phyloP scores from a whole-genome alignment of 192 early-diverging fungal species.

The Rhizoclosmatium sp. region DNA sequence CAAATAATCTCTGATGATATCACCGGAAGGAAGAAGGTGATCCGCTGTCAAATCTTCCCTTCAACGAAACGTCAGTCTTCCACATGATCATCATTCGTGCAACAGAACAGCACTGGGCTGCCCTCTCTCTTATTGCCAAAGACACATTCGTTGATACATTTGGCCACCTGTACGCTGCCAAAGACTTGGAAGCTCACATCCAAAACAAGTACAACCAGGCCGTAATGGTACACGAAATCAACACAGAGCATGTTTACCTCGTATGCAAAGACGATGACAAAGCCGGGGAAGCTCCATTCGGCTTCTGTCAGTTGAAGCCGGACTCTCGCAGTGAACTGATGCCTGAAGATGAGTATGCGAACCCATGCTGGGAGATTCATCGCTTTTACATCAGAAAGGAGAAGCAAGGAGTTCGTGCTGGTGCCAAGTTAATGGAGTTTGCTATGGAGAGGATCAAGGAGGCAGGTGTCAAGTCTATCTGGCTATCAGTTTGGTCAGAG shows the following conservation, averaged over 20 bases:
- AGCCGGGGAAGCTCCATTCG: neutral
- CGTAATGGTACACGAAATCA: neutral
- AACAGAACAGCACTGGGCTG: neutral
- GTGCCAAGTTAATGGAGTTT: constrained; percentile 3
- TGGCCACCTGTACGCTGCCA: neutral
- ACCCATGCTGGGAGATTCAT: constrained; percentile 29
- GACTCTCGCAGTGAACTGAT: constrained; percentile 12
- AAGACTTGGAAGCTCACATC: neutral
- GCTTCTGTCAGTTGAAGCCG: constrained; percentile 24
- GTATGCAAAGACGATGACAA: constrained; percentile 5
- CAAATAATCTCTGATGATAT: too few relatives aligned
- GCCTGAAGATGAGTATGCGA: neutral
- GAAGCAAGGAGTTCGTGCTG: constrained; percentile 6
- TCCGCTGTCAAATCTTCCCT: too few relatives aligned
- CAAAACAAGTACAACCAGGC: neutral
- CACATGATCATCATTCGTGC: constrained; percentile 12
- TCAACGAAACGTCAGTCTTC: too few relatives aligned
- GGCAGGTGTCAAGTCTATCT: constrained; percentile 16
- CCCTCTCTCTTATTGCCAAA: constrained; percentile 1
- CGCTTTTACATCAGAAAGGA: constrained; percentile 20
- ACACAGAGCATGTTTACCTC: constrained; percentile 3
- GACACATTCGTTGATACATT: constrained; percentile 21
- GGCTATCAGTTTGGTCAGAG: constrained; percentile 22
- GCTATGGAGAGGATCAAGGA: constrained; percentile 14
- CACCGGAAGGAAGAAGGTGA: too few relatives aligned